Evolutionary conservation across 1,139 yeast species (phyloP).

Genomic region (Pichia sp.): DNA sequence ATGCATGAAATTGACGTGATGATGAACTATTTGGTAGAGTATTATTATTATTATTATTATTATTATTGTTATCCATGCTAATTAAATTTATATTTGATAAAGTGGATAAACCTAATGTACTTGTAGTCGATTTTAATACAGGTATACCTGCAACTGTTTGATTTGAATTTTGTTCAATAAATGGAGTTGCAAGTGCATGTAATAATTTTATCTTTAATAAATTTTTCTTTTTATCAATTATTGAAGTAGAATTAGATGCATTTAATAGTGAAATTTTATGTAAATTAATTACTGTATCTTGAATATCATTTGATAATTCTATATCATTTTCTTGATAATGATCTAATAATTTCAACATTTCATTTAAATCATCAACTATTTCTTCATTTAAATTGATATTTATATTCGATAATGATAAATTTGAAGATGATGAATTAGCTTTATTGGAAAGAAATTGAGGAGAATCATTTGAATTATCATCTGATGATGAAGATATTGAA

Average conservation of each 20-base stretch:
- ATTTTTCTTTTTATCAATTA: constrained; percentile 20
- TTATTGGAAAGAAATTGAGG: no score
- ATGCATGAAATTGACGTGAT: constrained; percentile 51
- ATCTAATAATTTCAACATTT: constrained; percentile 41
- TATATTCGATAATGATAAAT: neutral
- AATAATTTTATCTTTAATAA: constrained; percentile 47
- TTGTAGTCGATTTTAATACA: constrained; percentile 32
- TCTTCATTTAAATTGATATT: constrained; percentile 5
- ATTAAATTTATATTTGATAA: constrained; percentile 18
- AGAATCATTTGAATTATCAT: no score
- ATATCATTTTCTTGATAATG: constrained; percentile 16
- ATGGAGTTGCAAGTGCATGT: constrained; percentile 71
- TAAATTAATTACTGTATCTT: constrained; percentile 41
- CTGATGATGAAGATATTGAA: neutral
- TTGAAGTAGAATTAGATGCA: constrained; percentile 10
- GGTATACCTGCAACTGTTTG: constrained; percentile 29
- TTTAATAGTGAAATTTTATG: constrained; percentile 50
- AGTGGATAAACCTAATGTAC: constrained; percentile 39
- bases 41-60: neutral
- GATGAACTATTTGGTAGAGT: neutral
- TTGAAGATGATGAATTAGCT: no score
- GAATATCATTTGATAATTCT: constrained; percentile 19
- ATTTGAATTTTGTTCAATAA: constrained; percentile 43
- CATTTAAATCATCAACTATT: constrained; percentile 37
- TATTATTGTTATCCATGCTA: neutral